A percentile compares a stretch with the other conserved stretches of the same genome.
Conservation (phyloP, 2,329 filamentous ascomycete species). For the Colletotrichum eleusines region DNA sequence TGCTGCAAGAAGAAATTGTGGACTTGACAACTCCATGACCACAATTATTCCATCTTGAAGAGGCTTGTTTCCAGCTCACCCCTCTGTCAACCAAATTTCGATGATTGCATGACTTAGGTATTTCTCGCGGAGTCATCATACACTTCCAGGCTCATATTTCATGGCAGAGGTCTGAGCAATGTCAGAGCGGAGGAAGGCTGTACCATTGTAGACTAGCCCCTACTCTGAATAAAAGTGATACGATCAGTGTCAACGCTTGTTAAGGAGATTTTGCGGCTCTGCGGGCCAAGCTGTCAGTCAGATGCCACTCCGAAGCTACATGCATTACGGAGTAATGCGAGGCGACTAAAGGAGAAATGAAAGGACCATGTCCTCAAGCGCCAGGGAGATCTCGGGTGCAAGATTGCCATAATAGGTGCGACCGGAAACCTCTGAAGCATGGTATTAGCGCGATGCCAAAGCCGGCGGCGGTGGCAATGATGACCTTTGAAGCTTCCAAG, state of each 20-base stretch:
- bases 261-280: neutral
- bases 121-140: no score
- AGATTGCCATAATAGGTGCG: conserved; percentile 12
- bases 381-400: neutral
- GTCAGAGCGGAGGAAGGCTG: neutral
- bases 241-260: neutral
- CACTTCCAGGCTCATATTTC: neutral
- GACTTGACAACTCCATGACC: neutral
- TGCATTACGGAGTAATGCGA: no score
- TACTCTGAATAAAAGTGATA: neutral
- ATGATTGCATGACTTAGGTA: neutral
- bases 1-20: no score
- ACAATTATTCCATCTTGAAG: no score
- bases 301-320: neutral
- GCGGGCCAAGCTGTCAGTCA: neutral
- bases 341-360: neutral
- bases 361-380: neutral
- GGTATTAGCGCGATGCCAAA: neutral
- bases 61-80: no score
- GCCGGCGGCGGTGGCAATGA: neutral
- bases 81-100: no score
- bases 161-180: neutral
- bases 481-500: neutral
- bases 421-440: neutral
- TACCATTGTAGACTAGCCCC: neutral